A percentile compares a stretch with the other conserved stretches of the same genome.
These are phyloP conservation scores for Beauveria caledonica DNA, from an alignment of 2,329 filamentous ascomycete genomes.

Conservation along the genomic window DNA sequence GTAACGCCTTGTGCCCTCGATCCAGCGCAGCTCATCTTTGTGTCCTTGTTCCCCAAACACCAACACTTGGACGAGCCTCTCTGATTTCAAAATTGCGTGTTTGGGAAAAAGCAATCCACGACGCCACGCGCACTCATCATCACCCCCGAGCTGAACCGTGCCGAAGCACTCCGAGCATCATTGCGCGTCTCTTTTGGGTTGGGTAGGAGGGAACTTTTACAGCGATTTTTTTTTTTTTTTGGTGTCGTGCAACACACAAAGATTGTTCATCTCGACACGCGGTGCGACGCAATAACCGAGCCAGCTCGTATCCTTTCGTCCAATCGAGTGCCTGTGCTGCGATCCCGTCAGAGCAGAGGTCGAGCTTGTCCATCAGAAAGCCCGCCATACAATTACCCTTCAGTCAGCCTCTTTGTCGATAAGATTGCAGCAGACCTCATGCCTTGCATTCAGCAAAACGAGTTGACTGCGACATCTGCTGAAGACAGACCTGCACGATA, in stretches of 20 bases:
- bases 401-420: neutral
- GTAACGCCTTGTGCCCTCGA: neutral
- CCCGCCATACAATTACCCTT: neutral
- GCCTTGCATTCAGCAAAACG: constrained; percentile 1
- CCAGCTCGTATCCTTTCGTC: constrained; percentile 3
- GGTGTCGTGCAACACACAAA: neutral
- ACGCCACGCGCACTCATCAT: neutral
- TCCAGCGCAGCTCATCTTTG: neutral
- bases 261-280: neutral
- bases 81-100: neutral
- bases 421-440: constrained; percentile 3
- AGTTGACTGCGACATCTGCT: constrained; percentile 1
- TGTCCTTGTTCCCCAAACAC: neutral
- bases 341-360: neutral
- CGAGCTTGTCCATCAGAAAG: neutral
- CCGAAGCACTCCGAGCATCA: neutral
- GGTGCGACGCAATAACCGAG: constrained; percentile 6
- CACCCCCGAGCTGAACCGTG: neutral
- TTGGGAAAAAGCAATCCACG: neutral
- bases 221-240: neutral
- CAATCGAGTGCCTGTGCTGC: neutral
- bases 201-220: neutral
- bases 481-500: neutral
- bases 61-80: neutral
- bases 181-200: constrained; percentile 1